Evolutionary conservation across 1,284 basidiomycete genomes (phyloP), one percentile per base, ranked within the genome.

Genomic region (Rhodotorula mucilaginosa): DNA sequence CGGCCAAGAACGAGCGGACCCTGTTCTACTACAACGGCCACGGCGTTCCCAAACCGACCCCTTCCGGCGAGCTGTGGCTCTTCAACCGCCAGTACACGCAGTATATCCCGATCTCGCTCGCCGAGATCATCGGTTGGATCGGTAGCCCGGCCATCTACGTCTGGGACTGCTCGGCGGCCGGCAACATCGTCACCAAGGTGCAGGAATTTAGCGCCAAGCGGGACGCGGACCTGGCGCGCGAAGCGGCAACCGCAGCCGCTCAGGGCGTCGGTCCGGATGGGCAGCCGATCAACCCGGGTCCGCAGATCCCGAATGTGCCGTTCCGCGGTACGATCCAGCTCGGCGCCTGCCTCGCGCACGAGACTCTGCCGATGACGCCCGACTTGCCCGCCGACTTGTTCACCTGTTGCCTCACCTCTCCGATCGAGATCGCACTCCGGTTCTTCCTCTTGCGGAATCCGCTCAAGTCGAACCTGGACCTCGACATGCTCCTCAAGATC

Each of bases 1-100:
- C 89, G 65, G 93, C 96, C 3, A 93, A 94, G 80, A 92, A 96
- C 65, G 97, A 99, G 79, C 89, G 97, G 2, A 89, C 94, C 18
- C 84, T 98, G 51, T 97, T 98, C 82, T 95, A 99, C 83, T 99
- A 99, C 84, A 99, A 99, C 78, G 97, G 96, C 4, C 97, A 97
- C 76, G 96, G 96, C 48, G 96, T 99, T 21, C 96, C 97, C 2
- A 96, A 94, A 79, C 97, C 96, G 4, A 99, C 97, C 0, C 87
- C 91, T 0, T 95, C 93, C 73, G 96, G 97, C 34, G 97, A 99
- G 82, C 87, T 99, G 67, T 99, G 96, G 96, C 96, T 97, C 69
- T 99, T 99, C 85, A 99, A 99, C 82, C 87, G 90, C 79, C 92
- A 89, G 74, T 99, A 99, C 82, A 98, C 97, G 0, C 97, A 99